Evolutionary conservation across 2,329 filamentous ascomycete genomes (phyloP).

Genomic region (Alternaria sp.): DNA sequence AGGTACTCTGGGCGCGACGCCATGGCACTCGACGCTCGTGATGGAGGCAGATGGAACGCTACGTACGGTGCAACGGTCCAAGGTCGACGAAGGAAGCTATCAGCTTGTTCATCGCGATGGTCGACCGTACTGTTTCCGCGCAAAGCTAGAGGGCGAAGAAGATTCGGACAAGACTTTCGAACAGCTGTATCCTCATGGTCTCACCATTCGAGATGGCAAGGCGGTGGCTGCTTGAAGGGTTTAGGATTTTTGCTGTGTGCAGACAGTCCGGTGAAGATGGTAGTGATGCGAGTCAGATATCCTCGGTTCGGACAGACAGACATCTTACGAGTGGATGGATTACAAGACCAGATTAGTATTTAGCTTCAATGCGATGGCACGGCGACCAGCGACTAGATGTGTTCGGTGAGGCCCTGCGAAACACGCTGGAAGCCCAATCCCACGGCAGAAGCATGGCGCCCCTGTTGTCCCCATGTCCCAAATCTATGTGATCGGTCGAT

Average conservation of each 20-base stretch:
- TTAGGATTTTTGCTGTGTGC: too few relatives aligned
- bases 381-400: background rate
- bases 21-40: slow-evolving; percentile 38
- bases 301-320: background rate
- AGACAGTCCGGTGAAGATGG: background rate
- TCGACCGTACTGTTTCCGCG: slow-evolving; percentile 37
- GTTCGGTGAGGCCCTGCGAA: slow-evolving; percentile 1
- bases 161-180: slow-evolving; percentile 29
- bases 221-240: slow-evolving; percentile 45
- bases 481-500: slow-evolving; percentile 17
- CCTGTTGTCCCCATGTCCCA: slow-evolving; percentile 1
- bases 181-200: slow-evolving; percentile 36
- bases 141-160: slow-evolving; percentile 21
- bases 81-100: slow-evolving; percentile 29
- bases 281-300: background rate
- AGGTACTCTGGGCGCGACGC: slow-evolving; percentile 35
- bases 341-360: background rate
- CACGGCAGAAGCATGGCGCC: background rate
- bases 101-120: slow-evolving; percentile 35
- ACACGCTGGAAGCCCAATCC: background rate
- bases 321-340: slow-evolving; percentile 3
- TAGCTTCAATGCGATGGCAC: background rate
- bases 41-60: slow-evolving; percentile 34
- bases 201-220: slow-evolving; percentile 53
- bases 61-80: slow-evolving; percentile 29